Base-by-base conservation (phyloP, 2,329 filamentous ascomycete species). In the Paecilomyces dactylethromorphus region DNA sequence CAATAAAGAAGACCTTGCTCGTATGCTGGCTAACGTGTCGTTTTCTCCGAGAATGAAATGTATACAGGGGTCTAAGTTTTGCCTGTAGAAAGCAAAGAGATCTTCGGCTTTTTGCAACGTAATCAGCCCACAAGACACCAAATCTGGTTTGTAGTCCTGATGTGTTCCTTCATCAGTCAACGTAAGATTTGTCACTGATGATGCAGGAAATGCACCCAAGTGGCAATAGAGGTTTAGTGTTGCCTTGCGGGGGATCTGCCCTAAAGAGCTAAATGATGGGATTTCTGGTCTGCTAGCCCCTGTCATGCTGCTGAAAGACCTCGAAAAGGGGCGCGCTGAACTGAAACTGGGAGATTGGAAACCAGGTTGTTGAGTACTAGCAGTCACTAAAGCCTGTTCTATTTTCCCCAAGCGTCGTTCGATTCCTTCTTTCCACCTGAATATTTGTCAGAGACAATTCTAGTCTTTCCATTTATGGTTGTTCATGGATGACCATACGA, bases 31-130 rank as follows among this genome's bases (percentile, higher is more conserved):
- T 18, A 68, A 63, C 18, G 66, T 63, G 15, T 67, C 66, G 21
- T 54, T 49, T 11, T 71, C 66, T 49, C 62, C 64, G n/a, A 74
- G 60, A 53, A 74, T 70, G 15, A 66, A 59, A 59, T 74, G 71
- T 3, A 71, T 58, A 57, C 68, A 72, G 52, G 69, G 67, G 56
- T 74, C 68, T 12, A 74, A 64, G 7, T 66, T 61, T 49, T 70
- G 64, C 53, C 68, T 67, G 56, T 73, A 75, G 32, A 56, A 39
- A 39, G 33, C 5, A n/a, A 39, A 39, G n/a, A 39, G 33, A 13
- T 39, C 33, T 13, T 39, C 33, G 4, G 33, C 33, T 13, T 12
- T 39, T 39, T 39, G 33, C 2, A 39, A 39, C n/a, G 33, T 3
- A 15, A 39, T 39, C 12, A 39, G n/a, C 15, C 33, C 33, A 39